Conservation (phyloP, 1,284 basidiomycete species). For the Erythrobasidium hasegawianum region DNA sequence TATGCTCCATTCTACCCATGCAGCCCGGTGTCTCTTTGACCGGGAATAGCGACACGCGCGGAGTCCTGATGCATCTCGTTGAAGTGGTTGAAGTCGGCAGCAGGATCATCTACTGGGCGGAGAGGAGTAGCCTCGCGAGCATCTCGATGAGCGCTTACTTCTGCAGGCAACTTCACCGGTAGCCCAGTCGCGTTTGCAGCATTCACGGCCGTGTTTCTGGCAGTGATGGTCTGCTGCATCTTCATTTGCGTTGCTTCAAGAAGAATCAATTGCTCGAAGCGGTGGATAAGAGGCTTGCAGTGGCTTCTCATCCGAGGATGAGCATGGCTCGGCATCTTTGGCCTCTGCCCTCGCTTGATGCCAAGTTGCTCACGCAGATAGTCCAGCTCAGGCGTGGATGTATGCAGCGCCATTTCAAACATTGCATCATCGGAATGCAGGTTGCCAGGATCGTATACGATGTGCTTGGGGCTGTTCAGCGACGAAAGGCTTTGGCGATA, state of each 20-base stretch:
- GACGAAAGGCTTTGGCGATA: neutral
- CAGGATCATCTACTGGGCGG: too few relatives aligned
- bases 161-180: neutral
- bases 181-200: neutral
- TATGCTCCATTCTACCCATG: too few relatives aligned
- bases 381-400: constrained; percentile 4
- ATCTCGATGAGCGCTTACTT: neutral
- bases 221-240: neutral
- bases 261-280: constrained; percentile 6
- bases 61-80: too few relatives aligned
- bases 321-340: neutral
- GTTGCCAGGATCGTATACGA: neutral
- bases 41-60: too few relatives aligned
- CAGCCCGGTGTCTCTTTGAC: too few relatives aligned
- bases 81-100: too few relatives aligned
- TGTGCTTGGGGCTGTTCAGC: neutral
- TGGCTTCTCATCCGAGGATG: neutral
- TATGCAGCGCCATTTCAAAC: constrained; percentile 7
- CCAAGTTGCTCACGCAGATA: constrained; percentile 7
- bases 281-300: neutral
- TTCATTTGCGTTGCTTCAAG: constrained; percentile 2
- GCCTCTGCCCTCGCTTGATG: constrained; percentile 9
- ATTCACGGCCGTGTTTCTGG: neutral
- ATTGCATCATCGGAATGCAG: neutral
- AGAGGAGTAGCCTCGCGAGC: too few relatives aligned